Conservation (phyloP, 1,284 basidiomycete species). For the Apiotrichum gamsii region DNA sequence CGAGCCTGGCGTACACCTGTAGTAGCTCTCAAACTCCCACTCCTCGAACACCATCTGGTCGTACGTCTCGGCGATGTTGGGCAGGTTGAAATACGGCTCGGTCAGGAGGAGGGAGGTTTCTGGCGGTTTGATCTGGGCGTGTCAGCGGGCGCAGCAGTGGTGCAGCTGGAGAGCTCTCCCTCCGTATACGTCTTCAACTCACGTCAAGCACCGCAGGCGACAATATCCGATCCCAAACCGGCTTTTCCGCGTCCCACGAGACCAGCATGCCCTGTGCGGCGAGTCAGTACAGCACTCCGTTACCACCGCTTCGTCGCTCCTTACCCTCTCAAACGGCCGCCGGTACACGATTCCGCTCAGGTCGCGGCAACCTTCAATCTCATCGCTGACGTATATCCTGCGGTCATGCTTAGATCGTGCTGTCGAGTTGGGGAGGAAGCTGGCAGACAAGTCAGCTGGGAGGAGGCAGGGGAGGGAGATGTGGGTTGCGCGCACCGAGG, state of each 20-base stretch:
- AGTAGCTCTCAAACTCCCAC: constrained; percentile 82
- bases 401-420: constrained; percentile 73
- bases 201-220: constrained; percentile 64
- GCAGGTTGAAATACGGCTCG: constrained; percentile 88
- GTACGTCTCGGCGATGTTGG: constrained; percentile 81
- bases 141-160: too few relatives aligned
- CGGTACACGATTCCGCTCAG: constrained; percentile 72
- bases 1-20: constrained; percentile 69
- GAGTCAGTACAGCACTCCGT: constrained; percentile 13
- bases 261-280: constrained; percentile 68
- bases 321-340: constrained; percentile 76
- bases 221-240: constrained; percentile 81
- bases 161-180: background rate
- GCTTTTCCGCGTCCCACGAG: constrained; percentile 88
- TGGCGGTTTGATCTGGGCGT: constrained; percentile 60
- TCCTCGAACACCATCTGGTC: constrained; percentile 95
- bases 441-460: constrained; percentile 42
- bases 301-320: constrained; percentile 30
- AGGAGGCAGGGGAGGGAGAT: background rate
- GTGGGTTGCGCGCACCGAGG: constrained; percentile 24
- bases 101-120: constrained; percentile 74
- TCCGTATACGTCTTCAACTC: too few relatives aligned
- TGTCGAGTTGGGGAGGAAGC: constrained; percentile 69
- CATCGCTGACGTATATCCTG: constrained; percentile 71
- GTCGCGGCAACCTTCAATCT: constrained; percentile 66